Conservation (phyloP, 1,139 yeast species). For the Candida freyschussii region DNA sequence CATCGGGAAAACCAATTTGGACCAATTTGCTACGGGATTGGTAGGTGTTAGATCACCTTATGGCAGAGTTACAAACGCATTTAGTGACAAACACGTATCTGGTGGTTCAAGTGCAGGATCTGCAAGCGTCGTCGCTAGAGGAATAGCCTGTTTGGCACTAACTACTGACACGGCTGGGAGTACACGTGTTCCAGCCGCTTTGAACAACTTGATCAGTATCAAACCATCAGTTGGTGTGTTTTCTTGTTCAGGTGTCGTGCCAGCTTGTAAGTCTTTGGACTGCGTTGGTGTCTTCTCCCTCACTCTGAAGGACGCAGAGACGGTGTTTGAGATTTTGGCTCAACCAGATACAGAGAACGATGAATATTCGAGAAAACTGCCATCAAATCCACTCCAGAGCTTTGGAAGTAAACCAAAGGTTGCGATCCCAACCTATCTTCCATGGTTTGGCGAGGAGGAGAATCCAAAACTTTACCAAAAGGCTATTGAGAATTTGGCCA, state of each 20-base stretch:
- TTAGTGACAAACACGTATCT: constrained; percentile 68
- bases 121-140: constrained; percentile 83
- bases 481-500: constrained; percentile 55
- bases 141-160: constrained; percentile 79
- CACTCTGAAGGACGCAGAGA: constrained; percentile 78
- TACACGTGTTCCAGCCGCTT: constrained; percentile 96
- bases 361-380: constrained; percentile 75
- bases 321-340: constrained; percentile 64
- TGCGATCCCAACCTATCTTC: constrained; percentile 68
- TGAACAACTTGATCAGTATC: constrained; percentile 84
- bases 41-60: constrained; percentile 95
- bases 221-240: constrained; percentile 90
- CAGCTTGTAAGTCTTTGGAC: constrained; percentile 95
- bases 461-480: constrained; percentile 63
- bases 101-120: constrained; percentile 99
- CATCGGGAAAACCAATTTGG: constrained; percentile 88
- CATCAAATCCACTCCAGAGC: constrained; percentile 55
- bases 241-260: constrained; percentile 85
- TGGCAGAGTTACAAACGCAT: constrained; percentile 79
- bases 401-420: constrained; percentile 58
- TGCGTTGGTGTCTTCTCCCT: constrained; percentile 83
- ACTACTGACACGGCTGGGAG: constrained; percentile 99
- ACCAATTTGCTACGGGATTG: constrained; percentile 94
- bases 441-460: constrained; percentile 77
- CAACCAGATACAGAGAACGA: constrained; percentile 66